Conservation (phyloP, 768 basidiomycete genomes). For the Gloeopeniophorella convolvens region DNA sequence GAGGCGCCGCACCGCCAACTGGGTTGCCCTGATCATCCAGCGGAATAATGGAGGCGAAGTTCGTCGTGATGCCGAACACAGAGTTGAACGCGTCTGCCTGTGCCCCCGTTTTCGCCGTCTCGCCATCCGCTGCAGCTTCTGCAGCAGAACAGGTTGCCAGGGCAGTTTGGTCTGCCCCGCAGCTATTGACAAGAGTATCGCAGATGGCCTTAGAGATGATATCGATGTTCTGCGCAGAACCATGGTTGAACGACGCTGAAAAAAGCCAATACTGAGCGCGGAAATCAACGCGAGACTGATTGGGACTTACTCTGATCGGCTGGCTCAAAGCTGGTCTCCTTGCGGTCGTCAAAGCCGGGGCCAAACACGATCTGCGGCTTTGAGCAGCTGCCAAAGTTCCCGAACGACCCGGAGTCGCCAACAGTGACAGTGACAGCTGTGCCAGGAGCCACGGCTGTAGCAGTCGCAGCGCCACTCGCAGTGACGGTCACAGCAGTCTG, state of each 20-base stretch:
- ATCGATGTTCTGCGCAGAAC: slow-evolving; percentile 52
- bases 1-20: slow-evolving; percentile 21
- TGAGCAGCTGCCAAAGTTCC: slow-evolving; percentile 49
- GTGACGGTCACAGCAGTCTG: too few species aligned
- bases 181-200: slow-evolving; percentile 46
- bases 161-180: slow-evolving; percentile 48
- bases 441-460: too few species aligned
- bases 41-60: slow-evolving; percentile 16
- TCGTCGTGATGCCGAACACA: slow-evolving; percentile 45
- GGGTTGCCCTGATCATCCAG: slow-evolving; percentile 40
- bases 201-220: slow-evolving; percentile 58
- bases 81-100: slow-evolving; percentile 42
- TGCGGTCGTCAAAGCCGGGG: slow-evolving; percentile 46
- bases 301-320: slow-evolving; percentile 36
- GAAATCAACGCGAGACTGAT: slow-evolving; percentile 22
- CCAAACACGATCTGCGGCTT: slow-evolving; percentile 51
- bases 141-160: slow-evolving; percentile 42
- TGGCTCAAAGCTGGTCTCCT: slow-evolving; percentile 50
- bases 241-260: slow-evolving; percentile 37
- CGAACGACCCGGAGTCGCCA: too few species aligned
- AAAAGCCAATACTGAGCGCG: slow-evolving; percentile 26
- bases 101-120: slow-evolving; percentile 23
- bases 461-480: too few species aligned
- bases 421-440: too few species aligned
- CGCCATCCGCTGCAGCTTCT: slow-evolving; percentile 26